A percentile compares a stretch with the other conserved stretches of the same genome.
Conservation (phyloP, 352 stramenopile genomes). For the Globisporangium canariense region DNA sequence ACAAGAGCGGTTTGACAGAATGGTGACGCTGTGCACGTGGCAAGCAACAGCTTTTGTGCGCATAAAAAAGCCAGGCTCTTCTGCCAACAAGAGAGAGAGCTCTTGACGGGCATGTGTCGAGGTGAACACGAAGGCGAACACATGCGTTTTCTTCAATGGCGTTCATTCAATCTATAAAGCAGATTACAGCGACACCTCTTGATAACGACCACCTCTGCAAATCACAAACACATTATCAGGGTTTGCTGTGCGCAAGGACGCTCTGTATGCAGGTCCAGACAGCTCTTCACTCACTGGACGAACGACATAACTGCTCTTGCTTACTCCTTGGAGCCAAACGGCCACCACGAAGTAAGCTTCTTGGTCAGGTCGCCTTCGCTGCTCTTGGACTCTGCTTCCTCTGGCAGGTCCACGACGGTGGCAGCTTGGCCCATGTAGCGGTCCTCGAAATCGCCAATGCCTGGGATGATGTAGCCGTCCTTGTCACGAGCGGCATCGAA, state of each 20-base stretch:
- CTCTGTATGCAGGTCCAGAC: not conserved
- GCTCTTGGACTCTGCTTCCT: slow-evolving; percentile 25
- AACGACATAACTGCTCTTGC: not conserved
- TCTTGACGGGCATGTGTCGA: not conserved
- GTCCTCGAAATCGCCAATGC: slow-evolving; percentile 73
- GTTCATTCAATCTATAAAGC: no score
- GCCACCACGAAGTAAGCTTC: slow-evolving; percentile 41
- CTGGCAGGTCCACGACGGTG: slow-evolving; percentile 29
- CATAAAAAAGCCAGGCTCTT: not conserved
- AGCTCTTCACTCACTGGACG: not conserved
- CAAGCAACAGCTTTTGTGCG: not conserved
- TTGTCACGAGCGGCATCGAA: slow-evolving; percentile 63
- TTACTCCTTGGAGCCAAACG: slow-evolving; percentile 22
- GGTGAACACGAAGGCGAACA: no score
- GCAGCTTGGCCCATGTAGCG: slow-evolving; percentile 53
- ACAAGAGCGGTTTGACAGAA: slow-evolving; percentile 1
- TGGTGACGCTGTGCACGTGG: slow-evolving; percentile 9
- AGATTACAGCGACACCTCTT: no score
- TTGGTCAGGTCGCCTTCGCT: slow-evolving; percentile 37
- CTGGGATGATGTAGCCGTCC: slow-evolving; percentile 63
- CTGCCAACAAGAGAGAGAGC: not conserved
- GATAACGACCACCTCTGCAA: no score
- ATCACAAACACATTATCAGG: no score
- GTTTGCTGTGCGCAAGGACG: not conserved
- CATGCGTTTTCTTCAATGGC: not conserved